phyloP scores from a whole-genome alignment of 148 eudicot genomes.

The Rheum nobile region DNA sequence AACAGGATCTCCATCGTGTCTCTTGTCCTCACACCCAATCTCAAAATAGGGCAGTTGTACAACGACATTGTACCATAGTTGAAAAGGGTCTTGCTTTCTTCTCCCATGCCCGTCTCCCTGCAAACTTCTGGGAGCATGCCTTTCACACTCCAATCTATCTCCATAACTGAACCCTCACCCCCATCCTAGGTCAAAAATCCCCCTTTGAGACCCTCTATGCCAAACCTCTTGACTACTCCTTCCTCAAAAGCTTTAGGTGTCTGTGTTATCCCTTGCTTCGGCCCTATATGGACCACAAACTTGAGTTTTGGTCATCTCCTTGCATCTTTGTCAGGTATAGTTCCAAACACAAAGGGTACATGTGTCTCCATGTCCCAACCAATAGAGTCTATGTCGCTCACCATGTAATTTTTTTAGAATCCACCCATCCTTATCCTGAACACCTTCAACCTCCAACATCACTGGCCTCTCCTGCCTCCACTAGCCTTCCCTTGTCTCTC shows the following conservation, averaged over 20 bases:
- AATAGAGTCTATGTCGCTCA: not conserved
- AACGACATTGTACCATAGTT: not conserved
- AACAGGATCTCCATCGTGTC: not conserved
- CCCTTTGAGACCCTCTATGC: not conserved
- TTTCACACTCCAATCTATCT: not conserved
- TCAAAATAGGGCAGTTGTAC: not conserved
- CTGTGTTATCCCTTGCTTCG: no score
- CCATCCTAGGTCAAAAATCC: not conserved
- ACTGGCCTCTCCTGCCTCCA: no score
- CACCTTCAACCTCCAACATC: not conserved
- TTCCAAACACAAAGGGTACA: not conserved
- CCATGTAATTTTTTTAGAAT: not conserved
- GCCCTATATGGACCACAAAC: not conserved
- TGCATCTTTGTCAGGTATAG: not conserved
- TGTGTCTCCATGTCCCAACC: not conserved
- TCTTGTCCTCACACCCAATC: not conserved
- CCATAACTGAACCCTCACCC: not conserved
- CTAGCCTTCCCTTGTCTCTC: no score
- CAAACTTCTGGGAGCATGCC: not conserved
- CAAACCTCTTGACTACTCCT: not conserved
- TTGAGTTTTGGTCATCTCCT: not conserved
- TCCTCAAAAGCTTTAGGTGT: not conserved
- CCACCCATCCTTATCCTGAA: not conserved
- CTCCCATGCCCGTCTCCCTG: not conserved
- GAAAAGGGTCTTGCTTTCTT: not conserved